phyloP scores from a whole-genome alignment of 345 rosid species.

The Populus nigra region DNA sequence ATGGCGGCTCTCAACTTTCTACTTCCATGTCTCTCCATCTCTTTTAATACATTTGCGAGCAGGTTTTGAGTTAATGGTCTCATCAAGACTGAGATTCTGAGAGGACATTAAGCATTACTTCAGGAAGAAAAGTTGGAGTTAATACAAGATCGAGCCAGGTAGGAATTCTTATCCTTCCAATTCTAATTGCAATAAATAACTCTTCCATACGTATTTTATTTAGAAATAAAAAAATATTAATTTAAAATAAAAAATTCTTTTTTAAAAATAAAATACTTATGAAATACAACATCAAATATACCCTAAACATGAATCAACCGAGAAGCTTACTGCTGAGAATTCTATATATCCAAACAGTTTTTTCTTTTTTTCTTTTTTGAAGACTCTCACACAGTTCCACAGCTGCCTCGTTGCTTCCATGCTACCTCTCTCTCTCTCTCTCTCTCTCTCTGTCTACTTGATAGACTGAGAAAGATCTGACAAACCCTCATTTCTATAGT shows the following conservation, averaged over 20 bases:
- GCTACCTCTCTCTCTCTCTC: not conserved
- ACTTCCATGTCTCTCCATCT: not conserved
- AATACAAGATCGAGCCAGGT: slow-evolving; percentile 28
- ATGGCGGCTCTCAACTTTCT: slow-evolving; percentile 6
- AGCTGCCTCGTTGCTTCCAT: slow-evolving; percentile 21
- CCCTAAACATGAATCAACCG: slow-evolving; percentile 18
- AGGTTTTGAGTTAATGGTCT: slow-evolving; percentile 8
- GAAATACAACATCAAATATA: no score
- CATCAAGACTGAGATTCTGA: slow-evolving; percentile 5
- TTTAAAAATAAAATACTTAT: no score
- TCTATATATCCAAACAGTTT: slow-evolving; percentile 23
- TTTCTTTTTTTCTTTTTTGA: not conserved
- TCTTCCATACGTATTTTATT: not conserved
- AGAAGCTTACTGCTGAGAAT: slow-evolving; percentile 27
- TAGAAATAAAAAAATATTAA: no score
- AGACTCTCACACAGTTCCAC: not conserved
- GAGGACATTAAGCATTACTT: not conserved
- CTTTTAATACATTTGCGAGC: not conserved
- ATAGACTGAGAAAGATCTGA: slow-evolving; percentile 39
- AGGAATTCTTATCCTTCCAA: slow-evolving; percentile 24
- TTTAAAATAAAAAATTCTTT: no score
- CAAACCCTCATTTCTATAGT: slow-evolving; percentile 23
- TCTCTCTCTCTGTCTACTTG: not conserved
- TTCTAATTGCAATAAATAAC: not conserved
- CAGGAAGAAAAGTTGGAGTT: slow-evolving; percentile 1